Evolutionary conservation across 805 yeast species (phyloP), one percentile per base, ranked within the genome.

Genomic region (Metschnikowia noctiluminum): DNA sequence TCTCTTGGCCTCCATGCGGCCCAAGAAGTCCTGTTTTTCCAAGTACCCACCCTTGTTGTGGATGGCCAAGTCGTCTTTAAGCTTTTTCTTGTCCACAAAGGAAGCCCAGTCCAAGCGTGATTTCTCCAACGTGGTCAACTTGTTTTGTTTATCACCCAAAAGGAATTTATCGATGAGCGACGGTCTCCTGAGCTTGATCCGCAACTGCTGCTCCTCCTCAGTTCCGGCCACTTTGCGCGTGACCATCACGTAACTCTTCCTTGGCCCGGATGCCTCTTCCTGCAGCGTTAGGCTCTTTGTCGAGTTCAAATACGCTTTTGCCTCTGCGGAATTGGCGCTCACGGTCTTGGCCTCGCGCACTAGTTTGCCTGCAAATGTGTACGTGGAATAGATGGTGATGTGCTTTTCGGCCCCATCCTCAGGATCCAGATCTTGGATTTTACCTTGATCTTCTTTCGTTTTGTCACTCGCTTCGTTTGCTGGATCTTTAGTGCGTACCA

Each of bases 91-190:
- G 67, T 92, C 97, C 30, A 94, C 97, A 68, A 87, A 90, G 41
- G 87, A 81, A 0, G 96, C 95, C 96, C 98, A 94, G 67, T 94
- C 99, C 43, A 94, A 74, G 53, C 96, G 75, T 1, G 96, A 87
- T 67, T 94, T 94, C 63, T 94, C 98, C 54, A 94, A 71, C 0
- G 99, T 94, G 26, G 96, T 87, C 52, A 94, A 74, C 63, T 89
- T 92, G 57, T 56, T 66, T 31, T 88, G 82, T 56, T 86, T 83
- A 54, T 85, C 80, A 13, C 70, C 68, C 39, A 80, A 71, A 40
- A 89, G 78, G 35, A 90, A 90, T 48, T 85, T 88, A 62, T 87
- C 91, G 7, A 90, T 69, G 30, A 89, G 68, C 27, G 92, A 83
- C 3, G 87, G 85, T 54, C 96, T 75, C 61, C 87, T 89, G 42